Evolutionary conservation across 2,329 filamentous ascomycete genomes (phyloP).

Genomic region (Hypoxylon sp.): DNA sequence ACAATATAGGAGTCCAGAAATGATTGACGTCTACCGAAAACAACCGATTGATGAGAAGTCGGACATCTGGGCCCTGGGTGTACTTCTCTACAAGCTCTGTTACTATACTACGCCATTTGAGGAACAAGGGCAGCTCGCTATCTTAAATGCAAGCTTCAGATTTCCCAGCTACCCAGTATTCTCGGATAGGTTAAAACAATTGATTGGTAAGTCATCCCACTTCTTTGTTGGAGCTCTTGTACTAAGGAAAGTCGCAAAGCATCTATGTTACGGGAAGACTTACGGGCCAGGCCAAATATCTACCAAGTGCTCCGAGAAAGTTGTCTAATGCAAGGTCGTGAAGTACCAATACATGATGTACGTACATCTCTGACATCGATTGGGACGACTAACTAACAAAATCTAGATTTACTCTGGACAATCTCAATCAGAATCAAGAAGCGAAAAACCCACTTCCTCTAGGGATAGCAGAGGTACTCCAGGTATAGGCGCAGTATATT

Average conservation of each 20-base stretch:
- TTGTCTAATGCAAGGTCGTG: conserved; percentile 88
- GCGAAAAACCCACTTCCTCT: conserved; percentile 67
- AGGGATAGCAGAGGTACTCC: conserved; percentile 68
- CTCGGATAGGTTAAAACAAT: conserved; percentile 87
- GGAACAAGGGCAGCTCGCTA: conserved; percentile 96
- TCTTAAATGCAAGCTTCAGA: conserved; percentile 94
- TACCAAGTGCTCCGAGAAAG: conserved; percentile 92
- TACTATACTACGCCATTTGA: conserved; percentile 99
- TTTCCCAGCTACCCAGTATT: conserved; percentile 91
- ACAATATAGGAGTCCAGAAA: conserved; percentile 97
- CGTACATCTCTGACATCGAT: conserved; percentile 54
- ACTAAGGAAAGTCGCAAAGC: conserved; percentile 64
- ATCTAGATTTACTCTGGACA: conserved; percentile 79
- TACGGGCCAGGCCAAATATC: conserved; percentile 85
- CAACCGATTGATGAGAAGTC: conserved; percentile 98
- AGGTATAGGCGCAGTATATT: conserved; percentile 84
- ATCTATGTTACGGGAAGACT: conserved; percentile 91
- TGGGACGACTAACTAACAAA: conserved; percentile 38
- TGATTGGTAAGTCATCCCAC: conserved; percentile 79
- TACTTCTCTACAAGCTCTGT: conserved; percentile 96
- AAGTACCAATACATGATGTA: conserved; percentile 91
- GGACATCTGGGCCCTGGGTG: conserved; percentile 97
- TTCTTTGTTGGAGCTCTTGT: conserved; percentile 21
- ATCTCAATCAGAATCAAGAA: conserved; percentile 74
- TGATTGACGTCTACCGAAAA: conserved; percentile 98